Evolutionary conservation across 106 monocot genomes (phyloP), one percentile per base, ranked within the genome.

Genomic region (Amphibolis antarctica): DNA sequence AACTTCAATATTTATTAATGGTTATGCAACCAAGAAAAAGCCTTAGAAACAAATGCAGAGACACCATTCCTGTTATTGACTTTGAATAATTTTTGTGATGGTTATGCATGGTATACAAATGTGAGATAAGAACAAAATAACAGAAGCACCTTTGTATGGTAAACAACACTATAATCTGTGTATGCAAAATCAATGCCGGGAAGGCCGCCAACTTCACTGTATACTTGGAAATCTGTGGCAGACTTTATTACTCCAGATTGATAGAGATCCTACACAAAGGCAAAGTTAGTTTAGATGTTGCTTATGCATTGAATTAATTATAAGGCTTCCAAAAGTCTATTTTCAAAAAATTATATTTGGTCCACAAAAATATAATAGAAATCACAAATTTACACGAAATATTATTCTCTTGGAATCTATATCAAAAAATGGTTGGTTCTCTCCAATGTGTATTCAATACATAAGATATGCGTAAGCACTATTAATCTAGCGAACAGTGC

Each of bases 131-230:
- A 26, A 46, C 15, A 47, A 53, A 15, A 24, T 23, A 18, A 46
- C 56, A 65, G n/a, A 64, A 14, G 43, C 28, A 88, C 92, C 90
- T 98, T 98, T 14, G 98, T 91, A 70, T 98, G 98, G 72, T 98
- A 98, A 59, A 98, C 91, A 63, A 85, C 82, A 75, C 71, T 88
- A 48, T 42, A 24, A 71, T 91, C 98, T 42, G 78, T 21, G 78
- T 81, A 98, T 60, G 88, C 98, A 84, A 98, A 88, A 83, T 98
- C 98, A 65, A 98, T 78, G 5, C 98, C 98, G 73, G 98, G 64
- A 63, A 98, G 85, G 44, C 84, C 84, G 64, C 78, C 98, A 75
- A 98, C 72, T 85, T 98, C 91, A 60, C 78, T 74, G 63, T 98
- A 98, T 25, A 91, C 78, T 83, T 98, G 98, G 59, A 98, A 91